Conservation (phyloP, 192 early-diverging fungal species). For the Dimargaris cristalligena region DNA sequence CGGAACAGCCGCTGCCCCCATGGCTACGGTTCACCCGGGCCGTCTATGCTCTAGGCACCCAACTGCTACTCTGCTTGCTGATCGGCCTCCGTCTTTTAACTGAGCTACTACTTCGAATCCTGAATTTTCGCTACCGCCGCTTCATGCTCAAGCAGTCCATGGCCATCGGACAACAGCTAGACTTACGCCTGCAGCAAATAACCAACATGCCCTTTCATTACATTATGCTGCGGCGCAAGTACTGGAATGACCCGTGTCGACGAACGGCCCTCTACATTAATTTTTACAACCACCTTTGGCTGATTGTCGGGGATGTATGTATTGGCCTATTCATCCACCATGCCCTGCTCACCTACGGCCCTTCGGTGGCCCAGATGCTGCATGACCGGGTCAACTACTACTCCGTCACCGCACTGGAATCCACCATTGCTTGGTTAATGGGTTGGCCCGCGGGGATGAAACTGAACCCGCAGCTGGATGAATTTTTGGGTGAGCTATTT, state of each 20-base stretch:
- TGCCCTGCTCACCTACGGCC: conserved; percentile 43
- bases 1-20: background rate
- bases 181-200: conserved; percentile 66
- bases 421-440: conserved; percentile 76
- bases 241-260: conserved; percentile 21
- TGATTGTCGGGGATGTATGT: conserved; percentile 81
- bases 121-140: conserved; percentile 41
- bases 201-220: conserved; percentile 85
- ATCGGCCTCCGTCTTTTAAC: conserved; percentile 31
- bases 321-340: conserved; percentile 67
- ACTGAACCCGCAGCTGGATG: conserved; percentile 75
- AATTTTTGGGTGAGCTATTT: conserved; percentile 83
- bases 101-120: conserved; percentile 33
- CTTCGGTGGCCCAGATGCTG: conserved; percentile 33
- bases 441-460: conserved; percentile 91
- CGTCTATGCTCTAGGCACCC: too few relatives aligned
- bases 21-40: conserved; percentile 5
- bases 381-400: conserved; percentile 35
- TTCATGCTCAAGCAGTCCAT: conserved; percentile 44
- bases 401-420: conserved; percentile 48
- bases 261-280: conserved; percentile 31
- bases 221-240: conserved; percentile 35
- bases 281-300: conserved; percentile 93
- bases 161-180: conserved; percentile 73
- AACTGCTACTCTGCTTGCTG: conserved; percentile 18